Percentiles rank a stretch among this genome's conserved stretches.
Conservation (phyloP, 208 protist genomes). For the Herpetomonas tarakana region DNA sequence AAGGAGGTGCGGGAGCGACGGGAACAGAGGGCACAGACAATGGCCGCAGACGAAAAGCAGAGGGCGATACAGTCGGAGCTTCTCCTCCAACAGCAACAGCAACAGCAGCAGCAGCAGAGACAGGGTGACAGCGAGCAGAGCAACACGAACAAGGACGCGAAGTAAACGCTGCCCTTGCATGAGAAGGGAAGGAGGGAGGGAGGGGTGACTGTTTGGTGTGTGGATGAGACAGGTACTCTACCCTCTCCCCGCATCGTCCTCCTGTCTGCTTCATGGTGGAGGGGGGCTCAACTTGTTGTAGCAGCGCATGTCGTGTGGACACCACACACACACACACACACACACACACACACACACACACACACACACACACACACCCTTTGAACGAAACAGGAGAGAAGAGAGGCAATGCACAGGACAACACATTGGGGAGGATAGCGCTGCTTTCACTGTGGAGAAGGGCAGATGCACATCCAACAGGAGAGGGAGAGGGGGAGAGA, state of each 20-base stretch:
- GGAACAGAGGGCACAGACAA: constrained; percentile 18
- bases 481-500: too few relatives aligned
- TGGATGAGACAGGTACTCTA: too few relatives aligned
- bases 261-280: neutral
- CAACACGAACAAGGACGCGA: neutral
- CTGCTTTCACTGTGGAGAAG: too few relatives aligned
- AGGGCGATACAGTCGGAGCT: neutral
- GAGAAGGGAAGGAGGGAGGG: too few relatives aligned
- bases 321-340: constrained; percentile 10
- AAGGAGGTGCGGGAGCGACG: constrained; percentile 61
- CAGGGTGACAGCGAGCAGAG: neutral
- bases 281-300: neutral
- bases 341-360: constrained; percentile 11
- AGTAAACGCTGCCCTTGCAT: too few relatives aligned
- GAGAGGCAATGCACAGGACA: too few relatives aligned
- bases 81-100: constrained; percentile 4
- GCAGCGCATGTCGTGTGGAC: constrained; percentile 1
- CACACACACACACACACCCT: constrained; percentile 7
- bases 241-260: neutral
- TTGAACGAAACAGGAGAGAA: too few relatives aligned
- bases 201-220: too few relatives aligned
- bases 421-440: too few relatives aligned
- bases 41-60: constrained; percentile 12
- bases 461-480: too few relatives aligned
- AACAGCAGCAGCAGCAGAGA: constrained; percentile 4